These are phyloP conservation scores for Graphilbum fragrans DNA, from an alignment of 2,329 filamentous ascomycete species.

Conservation along the genomic window DNA sequence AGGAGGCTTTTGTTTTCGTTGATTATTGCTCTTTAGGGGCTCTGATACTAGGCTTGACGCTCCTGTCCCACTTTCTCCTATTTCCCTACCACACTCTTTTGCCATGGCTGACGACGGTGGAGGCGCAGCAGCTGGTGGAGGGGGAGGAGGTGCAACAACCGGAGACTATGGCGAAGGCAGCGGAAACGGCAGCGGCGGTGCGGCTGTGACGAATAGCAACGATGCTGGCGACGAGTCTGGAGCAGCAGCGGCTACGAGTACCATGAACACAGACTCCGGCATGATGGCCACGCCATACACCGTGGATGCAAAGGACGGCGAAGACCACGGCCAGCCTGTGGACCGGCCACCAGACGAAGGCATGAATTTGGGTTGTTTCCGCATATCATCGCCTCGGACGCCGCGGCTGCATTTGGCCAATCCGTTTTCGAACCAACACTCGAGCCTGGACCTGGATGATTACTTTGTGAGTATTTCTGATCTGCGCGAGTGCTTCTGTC, in stretches of 20 bases:
- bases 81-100: not conserved
- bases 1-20: no score
- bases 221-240: slow-evolving; percentile 1
- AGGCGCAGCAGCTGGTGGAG: not conserved
- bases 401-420: slow-evolving; percentile 16
- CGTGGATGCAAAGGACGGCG: not conserved
- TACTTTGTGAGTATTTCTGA: slow-evolving; percentile 26
- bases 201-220: not conserved
- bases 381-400: slow-evolving; percentile 14
- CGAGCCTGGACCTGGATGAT: slow-evolving; percentile 28
- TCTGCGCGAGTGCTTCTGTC: not conserved
- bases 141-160: not conserved
- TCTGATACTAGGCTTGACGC: no score
- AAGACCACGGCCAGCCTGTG: not conserved
- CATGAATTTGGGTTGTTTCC: slow-evolving; percentile 5
- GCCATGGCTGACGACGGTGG: slow-evolving; percentile 6
- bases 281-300: slow-evolving; percentile 4
- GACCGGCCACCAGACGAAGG: slow-evolving; percentile 5
- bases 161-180: slow-evolving; percentile 1
- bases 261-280: not conserved
- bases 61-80: not conserved
- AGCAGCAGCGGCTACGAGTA: not conserved
- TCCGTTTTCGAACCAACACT: slow-evolving; percentile 18
- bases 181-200: not conserved
- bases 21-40: no score